Percentiles rank a stretch among this genome's conserved stretches.
These are phyloP conservation scores for Wickerhamia fluorescens DNA, from an alignment of 805 yeast genomes.

Conservation along the genomic window DNA sequence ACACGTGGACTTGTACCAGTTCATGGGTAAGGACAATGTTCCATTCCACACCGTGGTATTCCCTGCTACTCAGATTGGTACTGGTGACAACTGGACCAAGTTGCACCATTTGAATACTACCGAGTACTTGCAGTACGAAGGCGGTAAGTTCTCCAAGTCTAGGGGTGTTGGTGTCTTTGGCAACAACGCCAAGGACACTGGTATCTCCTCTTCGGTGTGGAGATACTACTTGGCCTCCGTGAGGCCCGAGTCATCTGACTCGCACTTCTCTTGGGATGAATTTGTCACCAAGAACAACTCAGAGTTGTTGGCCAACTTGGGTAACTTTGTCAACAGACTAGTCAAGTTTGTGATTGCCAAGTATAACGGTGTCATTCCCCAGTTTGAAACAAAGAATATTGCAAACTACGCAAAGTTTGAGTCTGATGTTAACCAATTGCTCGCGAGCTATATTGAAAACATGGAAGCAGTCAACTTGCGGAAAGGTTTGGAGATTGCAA, in stretches of 20 bases:
- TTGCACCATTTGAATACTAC: constrained; percentile 89
- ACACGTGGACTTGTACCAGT: constrained; percentile 81
- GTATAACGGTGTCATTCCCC: constrained; percentile 85
- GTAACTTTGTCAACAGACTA: constrained; percentile 92
- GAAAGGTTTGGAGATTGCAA: constrained; percentile 85
- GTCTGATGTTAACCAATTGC: constrained; percentile 54
- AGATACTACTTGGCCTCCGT: constrained; percentile 89
- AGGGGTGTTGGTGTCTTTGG: constrained; percentile 98
- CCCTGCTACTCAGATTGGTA: constrained; percentile 90
- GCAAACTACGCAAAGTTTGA: constrained; percentile 41
- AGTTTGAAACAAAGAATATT: constrained; percentile 41
- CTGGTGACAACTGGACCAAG: constrained; percentile 83
- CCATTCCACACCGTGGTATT: constrained; percentile 98
- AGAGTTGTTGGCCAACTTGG: constrained; percentile 91
- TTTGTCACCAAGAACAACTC: constrained; percentile 90
- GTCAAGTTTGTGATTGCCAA: constrained; percentile 85
- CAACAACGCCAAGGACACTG: constrained; percentile 91
- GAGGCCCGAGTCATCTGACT: constrained; percentile 93
- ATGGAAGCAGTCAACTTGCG: constrained; percentile 79
- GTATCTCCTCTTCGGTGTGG: constrained; percentile 91
- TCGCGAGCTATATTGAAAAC: constrained; percentile 55
- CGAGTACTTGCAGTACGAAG: constrained; percentile 95
- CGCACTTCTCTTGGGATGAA: constrained; percentile 97
- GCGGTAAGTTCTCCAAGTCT: constrained; percentile 97
- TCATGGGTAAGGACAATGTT: constrained; percentile 99